These are phyloP conservation scores for Hansenula lynferdii DNA, from an alignment of 1,139 yeast species.

Conservation along the genomic window DNA sequence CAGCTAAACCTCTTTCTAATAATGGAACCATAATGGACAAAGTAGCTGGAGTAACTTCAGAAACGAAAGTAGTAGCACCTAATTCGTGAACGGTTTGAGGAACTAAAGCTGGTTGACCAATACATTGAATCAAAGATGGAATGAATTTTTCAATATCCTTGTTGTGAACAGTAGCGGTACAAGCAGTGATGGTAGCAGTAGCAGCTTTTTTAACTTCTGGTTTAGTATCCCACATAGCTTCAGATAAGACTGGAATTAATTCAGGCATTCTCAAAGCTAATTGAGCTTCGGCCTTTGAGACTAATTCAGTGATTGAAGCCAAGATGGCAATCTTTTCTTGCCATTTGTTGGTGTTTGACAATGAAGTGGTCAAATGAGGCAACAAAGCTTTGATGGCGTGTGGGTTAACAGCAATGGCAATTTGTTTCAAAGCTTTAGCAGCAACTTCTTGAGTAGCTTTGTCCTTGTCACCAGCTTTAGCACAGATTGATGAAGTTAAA, in stretches of 20 bases:
- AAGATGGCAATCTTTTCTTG: conserved; percentile 94
- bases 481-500: conserved; percentile 63
- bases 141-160: conserved; percentile 99
- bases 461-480: conserved; percentile 89
- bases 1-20: conserved; percentile 98
- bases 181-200: conserved; percentile 89
- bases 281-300: conserved; percentile 93
- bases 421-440: conserved; percentile 73
- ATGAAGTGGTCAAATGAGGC: conserved; percentile 70
- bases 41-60: conserved; percentile 99
- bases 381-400: conserved; percentile 86
- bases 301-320: conserved; percentile 79
- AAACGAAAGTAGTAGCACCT: conserved; percentile 99
- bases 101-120: conserved; percentile 93
- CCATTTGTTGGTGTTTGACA: conserved; percentile 86
- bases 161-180: conserved; percentile 97
- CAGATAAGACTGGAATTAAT: conserved; percentile 96
- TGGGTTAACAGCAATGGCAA: conserved; percentile 84
- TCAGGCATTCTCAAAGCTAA: conserved; percentile 99
- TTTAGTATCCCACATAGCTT: conserved; percentile 99
- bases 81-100: conserved; percentile 98
- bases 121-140: conserved; percentile 95
- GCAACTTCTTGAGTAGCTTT: conserved; percentile 62
- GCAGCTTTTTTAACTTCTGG: conserved; percentile 97
- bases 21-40: conserved; percentile 99